These are phyloP conservation scores for Roridomyces roridus DNA, from an alignment of 768 basidiomycete genomes.

Conservation along the genomic window DNA sequence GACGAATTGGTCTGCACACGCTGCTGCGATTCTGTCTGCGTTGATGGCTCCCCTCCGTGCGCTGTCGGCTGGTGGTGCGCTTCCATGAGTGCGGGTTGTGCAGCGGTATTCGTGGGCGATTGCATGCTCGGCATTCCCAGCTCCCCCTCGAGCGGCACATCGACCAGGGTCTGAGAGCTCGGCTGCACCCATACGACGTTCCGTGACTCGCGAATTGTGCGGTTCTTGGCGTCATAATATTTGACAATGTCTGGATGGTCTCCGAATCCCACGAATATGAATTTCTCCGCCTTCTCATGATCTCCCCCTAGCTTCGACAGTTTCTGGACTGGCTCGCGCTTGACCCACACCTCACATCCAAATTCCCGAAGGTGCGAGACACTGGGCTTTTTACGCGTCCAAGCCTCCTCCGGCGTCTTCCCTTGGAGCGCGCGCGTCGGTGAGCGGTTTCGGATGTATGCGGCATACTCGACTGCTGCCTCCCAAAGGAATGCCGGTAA, in stretches of 20 bases:
- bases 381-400: conserved; percentile 13
- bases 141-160: conserved; percentile 24
- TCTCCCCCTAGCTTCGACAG: conserved; percentile 21
- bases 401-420: conserved; percentile 15
- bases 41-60: neutral
- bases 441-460: conserved; percentile 29
- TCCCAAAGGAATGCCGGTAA: conserved; percentile 29
- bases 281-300: conserved; percentile 13
- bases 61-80: neutral
- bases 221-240: conserved; percentile 18
- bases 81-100: conserved; percentile 3
- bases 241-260: conserved; percentile 9
- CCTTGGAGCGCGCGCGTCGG: conserved; percentile 18
- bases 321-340: conserved; percentile 10
- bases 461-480: conserved; percentile 27
- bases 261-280: conserved; percentile 20
- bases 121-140: conserved; percentile 13
- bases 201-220: conserved; percentile 9
- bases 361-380: conserved; percentile 18
- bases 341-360: conserved; percentile 23
- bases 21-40: conserved; percentile 7
- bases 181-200: conserved; percentile 10
- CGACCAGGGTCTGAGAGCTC: conserved; percentile 5
- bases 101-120: conserved; percentile 14
- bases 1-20: neutral